phyloP scores from a whole-genome alignment of 805 yeast genomes.

The Nakazawaea laoshanensis region DNA sequence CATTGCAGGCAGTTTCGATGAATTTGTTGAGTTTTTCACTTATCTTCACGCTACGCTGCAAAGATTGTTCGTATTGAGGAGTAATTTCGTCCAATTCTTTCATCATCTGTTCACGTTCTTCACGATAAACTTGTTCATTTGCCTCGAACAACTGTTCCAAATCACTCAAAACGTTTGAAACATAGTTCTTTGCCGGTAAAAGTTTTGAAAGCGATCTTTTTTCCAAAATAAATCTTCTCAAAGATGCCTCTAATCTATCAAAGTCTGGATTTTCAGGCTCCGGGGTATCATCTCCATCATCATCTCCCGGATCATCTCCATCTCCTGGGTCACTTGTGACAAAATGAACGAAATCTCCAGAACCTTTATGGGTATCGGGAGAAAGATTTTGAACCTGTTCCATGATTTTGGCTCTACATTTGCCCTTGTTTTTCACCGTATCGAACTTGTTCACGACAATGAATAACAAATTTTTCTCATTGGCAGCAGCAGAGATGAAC shows the following conservation, averaged over 20 bases:
- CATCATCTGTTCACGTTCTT: slow-evolving; percentile 35
- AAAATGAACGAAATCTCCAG: slow-evolving; percentile 90
- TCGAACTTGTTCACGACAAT: slow-evolving; percentile 93
- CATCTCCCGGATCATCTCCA: slow-evolving; percentile 27
- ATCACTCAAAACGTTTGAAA: slow-evolving; percentile 63
- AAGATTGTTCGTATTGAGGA: slow-evolving; percentile 49
- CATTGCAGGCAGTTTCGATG: slow-evolving; percentile 51
- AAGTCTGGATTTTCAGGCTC: slow-evolving; percentile 48
- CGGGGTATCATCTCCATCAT: slow-evolving; percentile 14
- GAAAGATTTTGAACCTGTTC: slow-evolving; percentile 80
- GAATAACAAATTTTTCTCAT: slow-evolving; percentile 85
- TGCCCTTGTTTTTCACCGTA: slow-evolving; percentile 68
- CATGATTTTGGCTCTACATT: slow-evolving; percentile 69
- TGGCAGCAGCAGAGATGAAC: slow-evolving; percentile 82
- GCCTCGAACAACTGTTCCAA: slow-evolving; percentile 42
- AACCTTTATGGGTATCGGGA: slow-evolving; percentile 85
- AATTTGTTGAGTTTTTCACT: slow-evolving; percentile 52
- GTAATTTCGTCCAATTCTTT: slow-evolving; percentile 41
- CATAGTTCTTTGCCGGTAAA: slow-evolving; percentile 87
- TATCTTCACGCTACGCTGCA: slow-evolving; percentile 43
- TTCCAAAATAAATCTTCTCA: slow-evolving; percentile 80
- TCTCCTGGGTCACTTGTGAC: slow-evolving; percentile 54
- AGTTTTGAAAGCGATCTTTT: slow-evolving; percentile 84
- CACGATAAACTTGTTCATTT: slow-evolving; percentile 40
- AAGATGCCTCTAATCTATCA: slow-evolving; percentile 75